A percentile compares a stretch with the other conserved stretches of the same genome.
phyloP scores from a whole-genome alignment of 1,139 yeast genomes.

The Meyerozyma smithsonii region DNA sequence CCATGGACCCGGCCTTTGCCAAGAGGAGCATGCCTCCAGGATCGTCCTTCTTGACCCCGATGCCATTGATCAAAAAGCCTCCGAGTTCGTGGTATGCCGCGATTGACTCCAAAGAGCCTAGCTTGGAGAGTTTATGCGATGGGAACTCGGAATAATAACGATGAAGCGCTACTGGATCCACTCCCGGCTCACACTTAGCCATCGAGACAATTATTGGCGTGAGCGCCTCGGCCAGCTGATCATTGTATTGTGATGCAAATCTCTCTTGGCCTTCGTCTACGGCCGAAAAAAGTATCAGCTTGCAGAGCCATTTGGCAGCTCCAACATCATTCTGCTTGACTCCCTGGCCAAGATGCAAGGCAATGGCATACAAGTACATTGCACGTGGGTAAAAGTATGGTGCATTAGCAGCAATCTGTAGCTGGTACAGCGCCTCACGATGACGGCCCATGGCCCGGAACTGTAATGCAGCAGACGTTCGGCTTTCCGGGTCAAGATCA shows the following conservation, averaged over 20 bases:
- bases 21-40: slow-evolving; percentile 53
- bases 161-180: slow-evolving; percentile 26
- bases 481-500: slow-evolving; percentile 34
- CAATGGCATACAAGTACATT: slow-evolving; percentile 66
- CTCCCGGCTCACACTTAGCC: slow-evolving; percentile 19
- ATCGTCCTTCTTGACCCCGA: slow-evolving; percentile 58
- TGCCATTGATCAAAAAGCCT: slow-evolving; percentile 52
- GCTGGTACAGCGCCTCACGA: slow-evolving; percentile 65
- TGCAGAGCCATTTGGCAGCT: slow-evolving; percentile 59
- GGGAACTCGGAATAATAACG: slow-evolving; percentile 23
- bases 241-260: slow-evolving; percentile 22
- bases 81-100: slow-evolving; percentile 55
- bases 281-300: slow-evolving; percentile 23
- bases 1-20: slow-evolving; percentile 65
- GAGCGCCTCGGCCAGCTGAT: slow-evolving; percentile 28
- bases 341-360: slow-evolving; percentile 69
- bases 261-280: slow-evolving; percentile 7
- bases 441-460: slow-evolving; percentile 56
- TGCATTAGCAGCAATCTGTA: slow-evolving; percentile 55
- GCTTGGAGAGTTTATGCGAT: slow-evolving; percentile 23
- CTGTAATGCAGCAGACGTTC: slow-evolving; percentile 49
- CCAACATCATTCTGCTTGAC: slow-evolving; percentile 53
- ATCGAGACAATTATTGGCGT: slow-evolving; percentile 23
- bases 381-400: slow-evolving; percentile 59
- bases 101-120: slow-evolving; percentile 26